phyloP scores from a whole-genome alignment of 2,329 filamentous ascomycete genomes.

The Arachnomyces sp. region DNA sequence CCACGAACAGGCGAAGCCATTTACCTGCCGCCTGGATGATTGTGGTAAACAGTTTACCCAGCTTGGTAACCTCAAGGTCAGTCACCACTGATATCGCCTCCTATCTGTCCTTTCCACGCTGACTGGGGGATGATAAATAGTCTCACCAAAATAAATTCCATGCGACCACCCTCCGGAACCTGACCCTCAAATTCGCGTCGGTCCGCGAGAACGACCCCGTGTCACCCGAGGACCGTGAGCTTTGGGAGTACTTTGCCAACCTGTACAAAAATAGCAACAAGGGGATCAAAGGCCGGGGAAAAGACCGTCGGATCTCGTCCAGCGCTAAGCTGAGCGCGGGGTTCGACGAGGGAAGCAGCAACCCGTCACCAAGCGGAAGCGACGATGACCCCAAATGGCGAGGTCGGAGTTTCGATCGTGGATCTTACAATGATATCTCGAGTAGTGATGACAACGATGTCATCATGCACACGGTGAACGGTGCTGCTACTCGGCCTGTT shows the following conservation, averaged over 20 bases:
- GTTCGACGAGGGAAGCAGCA: conserved; percentile 5
- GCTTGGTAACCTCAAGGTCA: conserved; percentile 81
- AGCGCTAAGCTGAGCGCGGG: conserved; percentile 14
- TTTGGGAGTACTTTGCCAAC: conserved; percentile 74
- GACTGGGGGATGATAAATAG: conserved; percentile 36
- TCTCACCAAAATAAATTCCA: conserved; percentile 95
- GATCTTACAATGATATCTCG: conserved; percentile 10
- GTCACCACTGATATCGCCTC: conserved; percentile 10
- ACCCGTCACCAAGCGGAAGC: conserved; percentile 5
- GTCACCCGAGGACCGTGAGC: conserved; percentile 60
- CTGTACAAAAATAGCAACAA: conserved; percentile 99
- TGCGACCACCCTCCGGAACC: conserved; percentile 57
- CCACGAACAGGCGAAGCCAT: conserved; percentile 69
- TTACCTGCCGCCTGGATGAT: conserved; percentile 68
- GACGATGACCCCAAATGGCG: conserved; percentile 4
- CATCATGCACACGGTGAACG: too few relatives aligned
- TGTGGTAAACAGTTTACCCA: conserved; percentile 87
- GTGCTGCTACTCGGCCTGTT: too few relatives aligned
- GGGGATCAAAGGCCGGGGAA: conserved; percentile 92
- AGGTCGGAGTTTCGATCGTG: conserved; percentile 4
- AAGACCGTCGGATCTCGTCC: conserved; percentile 51
- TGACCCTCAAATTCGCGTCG: conserved; percentile 63
- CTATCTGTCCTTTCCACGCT: conserved; percentile 3
- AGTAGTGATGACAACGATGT: conserved; percentile 10
- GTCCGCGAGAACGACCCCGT: conserved; percentile 55